Base-by-base conservation (phyloP, 768 basidiomycete genomes). In the Lactarius evosmus region DNA sequence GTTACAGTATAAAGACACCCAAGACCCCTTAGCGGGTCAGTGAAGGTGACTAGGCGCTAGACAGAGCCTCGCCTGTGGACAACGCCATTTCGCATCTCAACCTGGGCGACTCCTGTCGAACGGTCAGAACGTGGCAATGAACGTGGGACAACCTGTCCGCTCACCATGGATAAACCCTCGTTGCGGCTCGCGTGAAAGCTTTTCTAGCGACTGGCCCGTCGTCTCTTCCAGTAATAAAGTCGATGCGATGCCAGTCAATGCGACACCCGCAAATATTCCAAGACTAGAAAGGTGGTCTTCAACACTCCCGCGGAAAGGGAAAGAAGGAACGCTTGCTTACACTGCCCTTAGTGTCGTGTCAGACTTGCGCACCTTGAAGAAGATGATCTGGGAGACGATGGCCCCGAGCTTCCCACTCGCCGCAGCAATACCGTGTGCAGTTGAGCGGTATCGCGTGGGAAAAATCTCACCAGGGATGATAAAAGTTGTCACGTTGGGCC, bases 191-290 rank as follows among this genome's bases (percentile, higher is more conserved):
- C 72, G 70, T 41, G 76, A 75, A 29, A 77, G 67, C 5, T 67
- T 59, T 65, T 77, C 76, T 36, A 77, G 70, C 49, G 74, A 72
- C 60, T 65, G 65, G 19, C 67, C 58, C 59, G 61, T 79, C 16
- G 80, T 81, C 72, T 81, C 80, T 17, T 77, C 76, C 9, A 80
- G 64, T n/a, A 80, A 72, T 51, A 74, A 66, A 9, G 79, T 80
- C 25, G 80, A 78, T 60, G 72, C 67, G 56, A 78, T 66, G 49
- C 79, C 79, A 0, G 78, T 77, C 16, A 79, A 56, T 73, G 77
- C 79, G 73, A 79, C 77, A 52, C 77, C 70, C n/a, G 76, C 78
- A 63, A 79, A 79, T 67, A 81, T 73, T 69, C 80, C 74, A 12
- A 80, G 68, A 63, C 78, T 75, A 25, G 36, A 50, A 33, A 5